Evolutionary conservation across 2,329 filamentous ascomycete species (phyloP).

Genomic region (Curvularia hawaiiensis): DNA sequence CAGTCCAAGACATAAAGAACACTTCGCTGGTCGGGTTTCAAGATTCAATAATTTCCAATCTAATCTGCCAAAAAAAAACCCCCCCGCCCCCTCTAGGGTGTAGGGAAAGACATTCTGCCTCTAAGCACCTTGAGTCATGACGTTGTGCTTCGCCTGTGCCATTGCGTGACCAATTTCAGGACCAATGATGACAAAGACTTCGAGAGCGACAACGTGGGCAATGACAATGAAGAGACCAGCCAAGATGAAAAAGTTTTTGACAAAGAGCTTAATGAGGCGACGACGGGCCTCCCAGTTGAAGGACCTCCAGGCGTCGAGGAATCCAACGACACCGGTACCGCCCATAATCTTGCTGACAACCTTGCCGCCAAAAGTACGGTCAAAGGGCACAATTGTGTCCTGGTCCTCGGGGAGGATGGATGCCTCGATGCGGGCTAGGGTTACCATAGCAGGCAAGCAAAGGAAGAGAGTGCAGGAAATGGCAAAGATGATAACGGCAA

Average conservation of each 20-base stretch:
- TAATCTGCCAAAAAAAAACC: background rate
- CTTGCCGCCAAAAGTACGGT: constrained; percentile 81
- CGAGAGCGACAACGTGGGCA: constrained; percentile 56
- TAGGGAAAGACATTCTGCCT: background rate
- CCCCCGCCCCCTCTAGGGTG: background rate
- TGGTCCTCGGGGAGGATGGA: constrained; percentile 82
- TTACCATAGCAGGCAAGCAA: constrained; percentile 78
- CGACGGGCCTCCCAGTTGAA: constrained; percentile 75
- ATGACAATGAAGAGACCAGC: constrained; percentile 56
- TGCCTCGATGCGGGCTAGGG: constrained; percentile 82
- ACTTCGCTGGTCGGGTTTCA: background rate
- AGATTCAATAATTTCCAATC: background rate
- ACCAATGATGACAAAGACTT: constrained; percentile 58
- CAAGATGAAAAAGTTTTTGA: constrained; percentile 68
- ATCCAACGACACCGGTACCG: constrained; percentile 71
- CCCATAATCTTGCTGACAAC: constrained; percentile 69
- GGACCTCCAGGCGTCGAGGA: constrained; percentile 78
- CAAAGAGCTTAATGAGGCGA: constrained; percentile 74
- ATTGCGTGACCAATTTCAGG: constrained; percentile 31
- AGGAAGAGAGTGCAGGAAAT: constrained; percentile 66
- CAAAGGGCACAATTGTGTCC: constrained; percentile 86
- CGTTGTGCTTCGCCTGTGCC: constrained; percentile 25
- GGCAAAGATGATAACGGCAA: constrained; percentile 45
- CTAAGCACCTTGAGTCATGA: constrained; percentile 6
- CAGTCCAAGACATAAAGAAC: background rate